These are phyloP conservation scores for Penicillium sp. DNA, from an alignment of 2,329 filamentous ascomycete species.

Conservation along the genomic window DNA sequence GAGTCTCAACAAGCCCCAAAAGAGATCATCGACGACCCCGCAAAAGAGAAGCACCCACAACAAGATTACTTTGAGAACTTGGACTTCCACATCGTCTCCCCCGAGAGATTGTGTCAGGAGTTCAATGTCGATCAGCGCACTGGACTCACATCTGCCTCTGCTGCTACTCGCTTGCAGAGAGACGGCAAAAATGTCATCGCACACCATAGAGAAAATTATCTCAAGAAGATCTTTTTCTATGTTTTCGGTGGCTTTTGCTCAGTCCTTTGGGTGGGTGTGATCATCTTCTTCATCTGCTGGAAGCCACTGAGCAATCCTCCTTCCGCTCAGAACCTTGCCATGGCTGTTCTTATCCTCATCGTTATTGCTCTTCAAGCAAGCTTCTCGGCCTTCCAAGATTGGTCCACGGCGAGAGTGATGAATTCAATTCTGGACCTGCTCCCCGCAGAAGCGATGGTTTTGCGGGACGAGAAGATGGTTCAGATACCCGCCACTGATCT, in stretches of 20 bases:
- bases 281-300: constrained; percentile 79
- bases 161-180: constrained; percentile 57
- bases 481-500: constrained; percentile 61
- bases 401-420: constrained; percentile 77
- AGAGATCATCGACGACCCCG: constrained; percentile 16
- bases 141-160: constrained; percentile 64
- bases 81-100: constrained; percentile 66
- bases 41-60: constrained; percentile 20
- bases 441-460: constrained; percentile 68
- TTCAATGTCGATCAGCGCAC: constrained; percentile 59
- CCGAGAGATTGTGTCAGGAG: constrained; percentile 60
- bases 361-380: constrained; percentile 70
- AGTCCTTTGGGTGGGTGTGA: constrained; percentile 67
- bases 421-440: constrained; percentile 76
- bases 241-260: constrained; percentile 80
- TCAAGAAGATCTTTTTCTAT: constrained; percentile 65
- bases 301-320: constrained; percentile 72
- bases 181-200: constrained; percentile 71
- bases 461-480: constrained; percentile 62
- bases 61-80: constrained; percentile 59
- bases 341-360: constrained; percentile 72
- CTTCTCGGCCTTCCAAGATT: constrained; percentile 73
- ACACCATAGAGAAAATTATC: constrained; percentile 63
- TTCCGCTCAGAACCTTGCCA: constrained; percentile 67
- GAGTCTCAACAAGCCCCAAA: constrained; percentile 39